phyloP scores from a whole-genome alignment of 2,329 filamentous ascomycete species.

The Botrytis fabae region DNA sequence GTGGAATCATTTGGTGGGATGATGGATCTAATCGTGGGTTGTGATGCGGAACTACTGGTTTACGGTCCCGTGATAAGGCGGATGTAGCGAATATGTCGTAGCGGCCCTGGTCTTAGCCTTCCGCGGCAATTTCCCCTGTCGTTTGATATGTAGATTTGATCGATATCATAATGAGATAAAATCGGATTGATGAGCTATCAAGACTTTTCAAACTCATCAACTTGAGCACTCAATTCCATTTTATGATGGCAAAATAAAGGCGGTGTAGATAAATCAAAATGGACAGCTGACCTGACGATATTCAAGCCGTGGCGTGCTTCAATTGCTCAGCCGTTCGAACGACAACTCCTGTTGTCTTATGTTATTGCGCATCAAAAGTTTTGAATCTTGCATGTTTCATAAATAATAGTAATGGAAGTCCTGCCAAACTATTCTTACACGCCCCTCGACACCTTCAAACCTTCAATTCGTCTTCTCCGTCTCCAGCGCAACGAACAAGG shows the following conservation, averaged over 20 bases:
- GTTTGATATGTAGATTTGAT: background rate
- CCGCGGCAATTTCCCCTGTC: background rate
- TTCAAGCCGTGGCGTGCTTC: background rate
- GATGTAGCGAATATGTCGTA: background rate
- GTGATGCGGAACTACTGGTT: background rate
- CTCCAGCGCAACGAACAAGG: conserved; percentile 10
- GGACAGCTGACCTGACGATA: background rate
- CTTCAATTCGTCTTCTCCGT: conserved; percentile 21
- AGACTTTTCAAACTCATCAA: background rate
- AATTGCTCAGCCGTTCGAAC: background rate
- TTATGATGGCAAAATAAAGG: background rate
- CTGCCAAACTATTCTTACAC: conserved; percentile 18
- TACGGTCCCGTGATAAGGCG: background rate
- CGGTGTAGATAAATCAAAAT: background rate
- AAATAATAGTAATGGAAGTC: background rate
- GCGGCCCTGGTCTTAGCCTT: background rate
- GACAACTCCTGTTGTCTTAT: background rate
- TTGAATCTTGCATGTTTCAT: background rate
- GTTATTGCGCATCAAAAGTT: background rate
- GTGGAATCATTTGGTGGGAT: background rate
- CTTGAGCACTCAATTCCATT: background rate
- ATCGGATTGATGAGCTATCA: background rate
- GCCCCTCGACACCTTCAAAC: conserved; percentile 14
- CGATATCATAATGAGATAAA: background rate
- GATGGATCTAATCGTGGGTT: background rate